Evolutionary conservation across 805 yeast species (phyloP).

Genomic region (Blastobotrys attinorum): DNA sequence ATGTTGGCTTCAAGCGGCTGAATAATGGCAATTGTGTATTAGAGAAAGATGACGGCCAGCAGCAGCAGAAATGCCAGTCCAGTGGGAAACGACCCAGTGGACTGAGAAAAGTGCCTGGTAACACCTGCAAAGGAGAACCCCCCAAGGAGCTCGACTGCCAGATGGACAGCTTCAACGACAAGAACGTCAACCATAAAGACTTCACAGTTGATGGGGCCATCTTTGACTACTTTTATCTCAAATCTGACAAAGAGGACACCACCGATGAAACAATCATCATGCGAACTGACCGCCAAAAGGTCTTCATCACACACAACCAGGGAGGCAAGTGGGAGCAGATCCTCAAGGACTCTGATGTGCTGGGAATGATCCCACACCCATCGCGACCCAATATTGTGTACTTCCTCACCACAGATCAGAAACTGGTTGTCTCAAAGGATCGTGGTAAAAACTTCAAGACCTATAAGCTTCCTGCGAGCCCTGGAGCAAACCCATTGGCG

Average conservation of each 20-base stretch:
- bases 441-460: constrained; percentile 53
- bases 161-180: constrained; percentile 28
- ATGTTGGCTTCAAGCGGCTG: constrained; percentile 38
- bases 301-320: constrained; percentile 65
- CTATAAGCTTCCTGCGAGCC: constrained; percentile 43
- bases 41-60: constrained; percentile 25
- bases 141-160: constrained; percentile 23
- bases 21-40: constrained; percentile 42
- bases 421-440: constrained; percentile 53
- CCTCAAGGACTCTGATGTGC: constrained; percentile 33
- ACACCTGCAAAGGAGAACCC: constrained; percentile 33
- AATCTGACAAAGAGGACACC: constrained; percentile 33
- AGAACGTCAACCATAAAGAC: constrained; percentile 33
- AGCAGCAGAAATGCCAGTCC: constrained; percentile 21
- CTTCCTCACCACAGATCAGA: constrained; percentile 41
- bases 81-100: constrained; percentile 31
- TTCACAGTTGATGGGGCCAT: constrained; percentile 47
- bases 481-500: constrained; percentile 34
- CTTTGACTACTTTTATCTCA: constrained; percentile 51
- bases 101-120: constrained; percentile 38
- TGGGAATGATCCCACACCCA: constrained; percentile 55
- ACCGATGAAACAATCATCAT: constrained; percentile 58
- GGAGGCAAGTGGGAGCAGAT: constrained; percentile 44
- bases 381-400: constrained; percentile 49
- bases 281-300: constrained; percentile 42